These are phyloP conservation scores for Luffa aegyptiaca DNA, from an alignment of 306 rosid species.

Conservation along the genomic window DNA sequence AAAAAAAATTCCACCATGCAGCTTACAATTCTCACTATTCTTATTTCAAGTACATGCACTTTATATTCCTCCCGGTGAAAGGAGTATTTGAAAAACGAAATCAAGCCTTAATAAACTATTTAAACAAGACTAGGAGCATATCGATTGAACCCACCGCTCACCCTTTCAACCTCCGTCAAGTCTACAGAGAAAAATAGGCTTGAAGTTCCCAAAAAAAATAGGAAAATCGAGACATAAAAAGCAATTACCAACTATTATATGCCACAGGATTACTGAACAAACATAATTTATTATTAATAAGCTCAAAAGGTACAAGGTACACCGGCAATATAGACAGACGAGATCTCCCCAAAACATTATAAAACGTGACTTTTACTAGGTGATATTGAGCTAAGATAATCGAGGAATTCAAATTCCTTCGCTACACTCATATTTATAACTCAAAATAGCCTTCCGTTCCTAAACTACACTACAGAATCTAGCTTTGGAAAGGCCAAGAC, in stretches of 20 bases:
- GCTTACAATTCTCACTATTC: not conserved
- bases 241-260: not conserved
- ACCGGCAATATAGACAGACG: not conserved
- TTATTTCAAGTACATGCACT: not conserved
- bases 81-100: not conserved
- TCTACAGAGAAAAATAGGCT: not conserved
- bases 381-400: not conserved
- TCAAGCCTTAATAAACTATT: not conserved
- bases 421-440: not conserved
- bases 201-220: too few relatives aligned
- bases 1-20: not conserved
- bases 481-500: not conserved
- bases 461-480: not conserved
- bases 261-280: not conserved
- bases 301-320: not conserved
- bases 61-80: not conserved
- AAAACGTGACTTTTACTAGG: not conserved
- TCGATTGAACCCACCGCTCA: not conserved
- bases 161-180: not conserved
- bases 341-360: not conserved
- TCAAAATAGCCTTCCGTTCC: constrained; percentile 1
- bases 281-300: not conserved
- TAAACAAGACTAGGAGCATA: not conserved
- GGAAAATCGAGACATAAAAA: not conserved
- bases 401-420: not conserved